These are phyloP conservation scores for Alternaria sp. DNA, from an alignment of 2,329 filamentous ascomycete species.

Conservation along the genomic window DNA sequence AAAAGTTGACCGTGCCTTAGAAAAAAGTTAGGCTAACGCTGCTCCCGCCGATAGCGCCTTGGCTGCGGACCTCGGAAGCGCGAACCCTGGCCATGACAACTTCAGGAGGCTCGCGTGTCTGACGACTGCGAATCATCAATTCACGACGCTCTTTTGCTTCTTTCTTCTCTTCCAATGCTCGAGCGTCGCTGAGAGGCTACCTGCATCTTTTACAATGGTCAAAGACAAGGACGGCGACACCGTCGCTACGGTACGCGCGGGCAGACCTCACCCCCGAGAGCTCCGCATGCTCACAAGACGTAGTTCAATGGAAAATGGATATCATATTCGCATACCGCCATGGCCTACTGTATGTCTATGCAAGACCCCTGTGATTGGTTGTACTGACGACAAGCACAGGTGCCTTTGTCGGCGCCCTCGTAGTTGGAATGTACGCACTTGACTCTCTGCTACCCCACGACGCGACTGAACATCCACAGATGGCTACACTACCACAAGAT, in stretches of 20 bases:
- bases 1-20: slow-evolving; percentile 28
- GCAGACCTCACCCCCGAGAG: slow-evolving; percentile 34
- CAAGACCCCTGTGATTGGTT: neutral
- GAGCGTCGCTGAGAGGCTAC: slow-evolving; percentile 14
- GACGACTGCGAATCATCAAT: slow-evolving; percentile 20
- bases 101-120: slow-evolving; percentile 42
- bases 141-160: slow-evolving; percentile 43
- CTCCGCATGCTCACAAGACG: slow-evolving; percentile 41
- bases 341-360: slow-evolving; percentile 74
- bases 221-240: slow-evolving; percentile 71
- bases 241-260: slow-evolving; percentile 62
- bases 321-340: slow-evolving; percentile 83
- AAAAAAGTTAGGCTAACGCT: slow-evolving; percentile 29
- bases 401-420: slow-evolving; percentile 85
- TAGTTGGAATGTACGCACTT: slow-evolving; percentile 69
- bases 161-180: slow-evolving; percentile 30
- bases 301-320: slow-evolving; percentile 88
- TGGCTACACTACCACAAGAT: slow-evolving; percentile 95
- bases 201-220: slow-evolving; percentile 57
- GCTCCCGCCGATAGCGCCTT: slow-evolving; percentile 32
- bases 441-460: slow-evolving; percentile 14
- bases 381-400: slow-evolving; percentile 56
- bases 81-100: slow-evolving; percentile 31
- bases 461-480: slow-evolving; percentile 50
- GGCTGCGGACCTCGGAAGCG: slow-evolving; percentile 30